Conservation (phyloP, 2,329 filamentous ascomycete species). For the Aspergillus floridensis region DNA sequence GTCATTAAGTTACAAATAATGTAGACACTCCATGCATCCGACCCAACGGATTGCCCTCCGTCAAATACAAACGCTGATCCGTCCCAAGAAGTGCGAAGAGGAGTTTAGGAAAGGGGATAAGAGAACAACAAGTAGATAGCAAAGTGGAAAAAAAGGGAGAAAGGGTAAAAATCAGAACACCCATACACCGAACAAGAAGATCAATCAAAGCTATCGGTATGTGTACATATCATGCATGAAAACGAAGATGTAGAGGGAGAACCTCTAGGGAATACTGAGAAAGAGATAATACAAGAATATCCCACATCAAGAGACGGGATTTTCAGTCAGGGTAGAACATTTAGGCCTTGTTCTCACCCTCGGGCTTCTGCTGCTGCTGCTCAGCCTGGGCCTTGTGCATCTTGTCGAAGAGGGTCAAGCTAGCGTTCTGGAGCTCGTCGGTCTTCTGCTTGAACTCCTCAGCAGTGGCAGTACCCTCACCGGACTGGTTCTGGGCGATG, state of each 20-base stretch:
- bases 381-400: constrained; percentile 94
- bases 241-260: constrained; percentile 25
- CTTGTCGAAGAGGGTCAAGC: constrained; percentile 97
- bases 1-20: constrained; percentile 40
- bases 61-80: constrained; percentile 19
- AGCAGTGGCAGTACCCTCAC: constrained; percentile 80
- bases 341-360: constrained; percentile 68
- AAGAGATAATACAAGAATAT: constrained; percentile 20
- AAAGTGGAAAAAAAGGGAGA: constrained; percentile 17
- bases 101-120: constrained; percentile 12
- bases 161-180: constrained; percentile 30
- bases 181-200: constrained; percentile 34
- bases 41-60: constrained; percentile 17
- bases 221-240: constrained; percentile 37
- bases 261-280: constrained; percentile 27
- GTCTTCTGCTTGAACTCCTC: constrained; percentile 98
- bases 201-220: constrained; percentile 32
- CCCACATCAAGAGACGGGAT: constrained; percentile 13
- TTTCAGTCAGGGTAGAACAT: constrained; percentile 24
- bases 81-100: constrained; percentile 25
- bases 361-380: constrained; percentile 54
- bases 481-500: constrained; percentile 89
- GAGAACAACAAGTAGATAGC: constrained; percentile 12
- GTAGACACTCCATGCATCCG: constrained; percentile 33
- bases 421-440: constrained; percentile 93